phyloP scores from a whole-genome alignment of 192 early-diverging fungal species.

The Mortierella alpina region DNA sequence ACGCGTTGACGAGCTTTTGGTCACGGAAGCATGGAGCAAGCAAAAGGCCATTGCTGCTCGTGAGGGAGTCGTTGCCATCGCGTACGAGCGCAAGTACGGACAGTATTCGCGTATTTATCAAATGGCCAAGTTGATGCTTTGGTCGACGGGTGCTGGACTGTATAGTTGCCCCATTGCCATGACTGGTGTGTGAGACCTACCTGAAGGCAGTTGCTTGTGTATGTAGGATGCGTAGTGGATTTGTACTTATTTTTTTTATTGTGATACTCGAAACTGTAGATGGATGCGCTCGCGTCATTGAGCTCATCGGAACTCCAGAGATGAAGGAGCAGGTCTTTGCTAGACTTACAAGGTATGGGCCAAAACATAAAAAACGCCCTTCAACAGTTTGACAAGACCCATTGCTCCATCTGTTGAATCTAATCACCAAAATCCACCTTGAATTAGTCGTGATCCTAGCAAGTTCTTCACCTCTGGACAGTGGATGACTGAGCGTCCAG shows the following conservation, averaged over 20 bases:
- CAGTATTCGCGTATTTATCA: constrained; percentile 68
- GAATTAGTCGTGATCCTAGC: constrained; percentile 65
- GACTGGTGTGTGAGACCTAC: constrained; percentile 56
- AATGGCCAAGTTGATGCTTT: constrained; percentile 76
- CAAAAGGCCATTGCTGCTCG: constrained; percentile 70
- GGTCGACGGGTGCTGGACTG: constrained; percentile 62
- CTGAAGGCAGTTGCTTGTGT: background rate
- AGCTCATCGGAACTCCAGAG: constrained; percentile 62
- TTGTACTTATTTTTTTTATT: constrained; percentile 13
- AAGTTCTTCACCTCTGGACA: constrained; percentile 76
- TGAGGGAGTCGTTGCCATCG: constrained; percentile 75
- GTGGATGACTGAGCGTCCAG: constrained; percentile 84
- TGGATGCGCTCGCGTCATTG: constrained; percentile 74
- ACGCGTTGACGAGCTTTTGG: constrained; percentile 70
- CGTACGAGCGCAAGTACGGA: constrained; percentile 65
- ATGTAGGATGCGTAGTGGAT: background rate
- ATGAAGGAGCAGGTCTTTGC: constrained; percentile 60
- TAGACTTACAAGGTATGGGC: constrained; percentile 58
- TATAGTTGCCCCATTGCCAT: constrained; percentile 81
- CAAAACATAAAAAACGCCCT: background rate
- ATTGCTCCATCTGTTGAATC: background rate
- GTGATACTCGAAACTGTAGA: constrained; percentile 48
- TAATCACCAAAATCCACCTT: background rate
- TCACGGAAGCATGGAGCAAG: constrained; percentile 69
- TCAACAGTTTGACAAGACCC: background rate